These are phyloP conservation scores for Linaria vulgaris DNA, from an alignment of 257 asterid species.

Conservation along the genomic window DNA sequence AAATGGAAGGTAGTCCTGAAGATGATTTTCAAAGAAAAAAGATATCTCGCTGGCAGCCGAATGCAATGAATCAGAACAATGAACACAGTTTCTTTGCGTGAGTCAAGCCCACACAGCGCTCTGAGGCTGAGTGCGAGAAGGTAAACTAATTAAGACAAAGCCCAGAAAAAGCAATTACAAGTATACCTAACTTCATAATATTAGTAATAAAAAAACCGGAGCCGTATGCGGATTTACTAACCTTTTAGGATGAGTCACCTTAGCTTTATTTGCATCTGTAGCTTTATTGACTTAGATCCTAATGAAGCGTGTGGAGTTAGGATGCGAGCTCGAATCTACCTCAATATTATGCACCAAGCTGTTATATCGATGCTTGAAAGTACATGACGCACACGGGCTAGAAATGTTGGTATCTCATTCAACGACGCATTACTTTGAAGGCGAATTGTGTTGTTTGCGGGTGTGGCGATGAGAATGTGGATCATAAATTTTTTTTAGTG, in stretches of 20 bases:
- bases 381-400: too few species aligned
- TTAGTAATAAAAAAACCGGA: constrained; percentile 2
- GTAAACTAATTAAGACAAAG: constrained; percentile 4
- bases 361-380: too few species aligned
- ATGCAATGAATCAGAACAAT: constrained; percentile 77
- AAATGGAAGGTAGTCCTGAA: constrained; percentile 47
- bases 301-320: too few species aligned
- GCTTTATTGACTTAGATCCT: too few species aligned
- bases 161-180: neutral
- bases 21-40: constrained; percentile 53
- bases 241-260: constrained; percentile 81
- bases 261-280: constrained; percentile 68
- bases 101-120: constrained; percentile 73
- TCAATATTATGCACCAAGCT: too few species aligned
- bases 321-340: too few species aligned
- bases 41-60: constrained; percentile 77
- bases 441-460: too few species aligned
- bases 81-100: constrained; percentile 74
- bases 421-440: too few species aligned
- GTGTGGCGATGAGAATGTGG: too few species aligned
- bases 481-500: too few species aligned
- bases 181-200: constrained; percentile 10
- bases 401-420: too few species aligned
- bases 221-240: constrained; percentile 21
- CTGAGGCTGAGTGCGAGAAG: constrained; percentile 52